Evolutionary conservation across 2,329 filamentous ascomycete genomes (phyloP), one percentile per base, ranked within the genome.

Genomic region (Xylariaceae sp.): DNA sequence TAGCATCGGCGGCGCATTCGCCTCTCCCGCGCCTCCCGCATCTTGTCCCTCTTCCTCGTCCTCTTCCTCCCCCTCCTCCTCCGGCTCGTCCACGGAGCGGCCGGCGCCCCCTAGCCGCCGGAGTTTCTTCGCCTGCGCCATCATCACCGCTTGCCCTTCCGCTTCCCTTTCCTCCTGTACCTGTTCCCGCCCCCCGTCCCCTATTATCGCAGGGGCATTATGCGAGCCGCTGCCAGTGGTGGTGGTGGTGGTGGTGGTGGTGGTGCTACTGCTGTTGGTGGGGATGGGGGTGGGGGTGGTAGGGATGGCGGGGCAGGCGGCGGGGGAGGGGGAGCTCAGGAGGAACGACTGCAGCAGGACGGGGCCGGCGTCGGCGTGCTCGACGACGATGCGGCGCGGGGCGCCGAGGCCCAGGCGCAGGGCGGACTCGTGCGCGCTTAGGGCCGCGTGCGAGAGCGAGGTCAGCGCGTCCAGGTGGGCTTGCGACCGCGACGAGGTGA

Each of bases 331-430:
- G 40, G 65, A 48, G 55, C 52, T 64, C 7, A 70, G 40, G 58
- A 70, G 40, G 58, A 65, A 68, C 9, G 67, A 62, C 16, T 69
- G 70, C 2, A 76, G 59, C 4, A 76, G 50, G 3, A 76, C 52
- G 6, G 75, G 71, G 0, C 75, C 75, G 3, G 63, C 56, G 46
- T 62, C 65, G 0, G 37, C 73, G 67, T 82, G 81, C 67, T 86
- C 83, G 67, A 86, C 78, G 70, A 86, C 81, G 60, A 87, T 77
- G 68, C 83, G 81, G 65, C 81, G 76, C 2, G 83, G 81, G 6
- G 68, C 65, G 61, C 84, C 84, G 43, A 84, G 76, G 45, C 77
- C 78, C 6, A 86, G 75, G 48, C 83, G 79, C 32, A 74, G 72
- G 4, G 81, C 79, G 47, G 82, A 75, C 44, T 82, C 79, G 65